Evolutionary conservation across 1,284 basidiomycete genomes (phyloP).

Genomic region (Ustilago crameri): DNA sequence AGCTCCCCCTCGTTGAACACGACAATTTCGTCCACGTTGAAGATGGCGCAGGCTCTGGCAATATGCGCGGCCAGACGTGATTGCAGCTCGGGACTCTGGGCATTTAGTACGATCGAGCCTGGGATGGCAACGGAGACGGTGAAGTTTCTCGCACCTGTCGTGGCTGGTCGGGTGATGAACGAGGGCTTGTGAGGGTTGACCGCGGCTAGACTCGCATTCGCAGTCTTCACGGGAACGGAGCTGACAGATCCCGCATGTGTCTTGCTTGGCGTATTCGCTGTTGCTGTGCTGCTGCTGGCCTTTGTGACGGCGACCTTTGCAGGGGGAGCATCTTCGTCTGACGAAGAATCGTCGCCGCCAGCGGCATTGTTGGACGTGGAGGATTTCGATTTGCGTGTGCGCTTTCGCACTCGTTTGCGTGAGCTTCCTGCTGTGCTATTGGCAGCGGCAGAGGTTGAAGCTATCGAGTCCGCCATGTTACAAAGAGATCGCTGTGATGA

Average conservation of each 20-base stretch:
- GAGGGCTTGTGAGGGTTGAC: conserved; percentile 56
- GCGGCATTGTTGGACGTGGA: not conserved
- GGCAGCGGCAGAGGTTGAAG: conserved; percentile 10
- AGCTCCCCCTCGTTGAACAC: conserved; percentile 57
- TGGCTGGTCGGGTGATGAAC: conserved; percentile 29
- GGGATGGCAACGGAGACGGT: conserved; percentile 66
- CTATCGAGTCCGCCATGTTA: conserved; percentile 11
- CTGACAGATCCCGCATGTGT: not conserved
- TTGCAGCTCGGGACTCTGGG: conserved; percentile 66
- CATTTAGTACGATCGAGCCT: conserved; percentile 65
- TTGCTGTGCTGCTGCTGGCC: not conserved
- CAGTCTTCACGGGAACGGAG: not conserved
- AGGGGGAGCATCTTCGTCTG: conserved; percentile 7
- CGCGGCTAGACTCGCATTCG: not conserved
- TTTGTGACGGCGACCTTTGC: conserved; percentile 1
- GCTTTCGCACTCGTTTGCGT: conserved; percentile 30
- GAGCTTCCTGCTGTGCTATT: not conserved
- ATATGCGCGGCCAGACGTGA: conserved; percentile 64
- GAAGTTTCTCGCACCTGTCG: conserved; percentile 31
- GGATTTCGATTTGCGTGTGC: conserved; percentile 14
- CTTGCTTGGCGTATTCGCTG: not conserved
- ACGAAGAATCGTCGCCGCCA: conserved; percentile 9
- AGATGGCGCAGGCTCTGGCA: conserved; percentile 66
- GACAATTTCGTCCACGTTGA: conserved; percentile 67
- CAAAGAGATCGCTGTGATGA: not conserved